Evolutionary conservation across 1,284 basidiomycete genomes (phyloP).

Genomic region (Ceratobasidium sp.): DNA sequence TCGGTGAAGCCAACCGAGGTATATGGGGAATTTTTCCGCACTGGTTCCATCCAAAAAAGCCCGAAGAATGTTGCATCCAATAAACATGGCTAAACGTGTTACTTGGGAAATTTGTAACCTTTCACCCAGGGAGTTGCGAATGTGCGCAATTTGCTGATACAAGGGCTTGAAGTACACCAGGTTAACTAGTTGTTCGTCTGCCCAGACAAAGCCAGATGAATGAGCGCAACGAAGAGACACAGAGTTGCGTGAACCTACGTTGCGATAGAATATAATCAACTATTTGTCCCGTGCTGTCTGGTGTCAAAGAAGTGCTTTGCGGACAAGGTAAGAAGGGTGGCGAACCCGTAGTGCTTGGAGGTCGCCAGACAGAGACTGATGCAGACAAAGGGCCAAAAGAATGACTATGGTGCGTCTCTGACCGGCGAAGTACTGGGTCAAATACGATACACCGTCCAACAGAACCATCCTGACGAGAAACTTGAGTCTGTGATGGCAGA

Average conservation of each 20-base stretch:
- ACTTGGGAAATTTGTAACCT: background rate
- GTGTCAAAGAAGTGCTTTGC: background rate
- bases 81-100: background rate
- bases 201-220: background rate
- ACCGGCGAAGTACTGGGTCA: too few relatives aligned
- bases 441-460: background rate
- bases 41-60: conserved; percentile 1
- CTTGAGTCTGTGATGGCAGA: too few relatives aligned
- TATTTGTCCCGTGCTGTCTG: background rate
- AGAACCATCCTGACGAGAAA: too few relatives aligned
- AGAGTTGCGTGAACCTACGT: background rate
- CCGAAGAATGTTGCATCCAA: background rate
- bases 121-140: background rate
- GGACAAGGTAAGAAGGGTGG: background rate
- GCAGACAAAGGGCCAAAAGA: too few relatives aligned
- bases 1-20: conserved; percentile 6
- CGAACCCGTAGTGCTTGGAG: background rate
- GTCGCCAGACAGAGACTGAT: background rate
- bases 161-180: conserved; percentile 8
- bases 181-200: conserved; percentile 11
- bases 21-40: background rate
- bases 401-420: too few relatives aligned
- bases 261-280: background rate
- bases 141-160: background rate
- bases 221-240: too few relatives aligned